Evolutionary conservation across 345 rosid genomes (phyloP).

Genomic region (Citrus unshiu): DNA sequence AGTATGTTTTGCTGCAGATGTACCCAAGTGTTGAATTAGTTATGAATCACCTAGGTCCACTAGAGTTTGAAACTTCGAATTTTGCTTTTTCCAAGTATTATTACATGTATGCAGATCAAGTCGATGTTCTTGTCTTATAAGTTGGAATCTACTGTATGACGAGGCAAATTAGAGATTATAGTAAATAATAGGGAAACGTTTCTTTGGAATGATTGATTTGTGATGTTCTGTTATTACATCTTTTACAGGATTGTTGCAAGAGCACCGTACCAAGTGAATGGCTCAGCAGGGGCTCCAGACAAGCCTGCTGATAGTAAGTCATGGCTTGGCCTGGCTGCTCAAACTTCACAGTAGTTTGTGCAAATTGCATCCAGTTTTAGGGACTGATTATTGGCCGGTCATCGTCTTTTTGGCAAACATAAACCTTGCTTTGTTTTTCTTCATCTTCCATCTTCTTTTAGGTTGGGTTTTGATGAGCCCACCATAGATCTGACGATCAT

Average conservation of each 20-base stretch:
- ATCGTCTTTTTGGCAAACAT: slow-evolving; percentile 13
- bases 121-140: not conserved
- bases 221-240: not conserved
- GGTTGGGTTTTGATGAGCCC: slow-evolving; percentile 9
- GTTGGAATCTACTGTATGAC: not conserved
- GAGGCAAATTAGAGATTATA: not conserved
- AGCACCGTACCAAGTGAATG: slow-evolving; percentile 53
- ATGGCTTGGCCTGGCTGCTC: slow-evolving; percentile 78
- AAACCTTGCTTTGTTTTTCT: slow-evolving; percentile 2
- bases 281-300: slow-evolving; percentile 24
- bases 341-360: slow-evolving; percentile 16
- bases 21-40: not conserved
- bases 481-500: slow-evolving; percentile 17
- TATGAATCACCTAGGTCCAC: not conserved
- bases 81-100: too few species aligned
- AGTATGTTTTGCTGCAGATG: not conserved
- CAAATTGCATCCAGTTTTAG: slow-evolving; percentile 4
- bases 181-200: not conserved
- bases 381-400: slow-evolving; percentile 2
- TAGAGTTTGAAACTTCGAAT: not conserved
- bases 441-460: not conserved
- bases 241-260: slow-evolving; percentile 50
- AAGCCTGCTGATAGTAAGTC: slow-evolving; percentile 48
- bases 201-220: not conserved
- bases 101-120: not conserved